phyloP scores from a whole-genome alignment of 2,329 filamentous ascomycete species.

The Diaporthe capsici region DNA sequence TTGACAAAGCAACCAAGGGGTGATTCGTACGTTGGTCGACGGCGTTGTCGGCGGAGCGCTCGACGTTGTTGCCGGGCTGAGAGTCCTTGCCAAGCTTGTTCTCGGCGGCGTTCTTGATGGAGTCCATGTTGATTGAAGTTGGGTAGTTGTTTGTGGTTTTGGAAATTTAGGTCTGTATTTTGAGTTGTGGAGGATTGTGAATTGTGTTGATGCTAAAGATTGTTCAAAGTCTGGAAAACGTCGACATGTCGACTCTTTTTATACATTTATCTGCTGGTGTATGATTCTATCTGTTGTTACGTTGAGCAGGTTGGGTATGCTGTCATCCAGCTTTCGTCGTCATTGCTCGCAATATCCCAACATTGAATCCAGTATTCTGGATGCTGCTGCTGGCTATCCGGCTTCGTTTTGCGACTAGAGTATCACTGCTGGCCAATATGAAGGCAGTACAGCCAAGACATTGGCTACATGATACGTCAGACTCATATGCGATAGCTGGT shows the following conservation, averaged over 20 bases:
- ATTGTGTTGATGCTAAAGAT: neutral
- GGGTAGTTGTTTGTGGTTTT: neutral
- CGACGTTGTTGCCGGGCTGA: conserved; percentile 43
- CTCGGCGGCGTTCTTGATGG: conserved; percentile 37
- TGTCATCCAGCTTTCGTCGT: neutral
- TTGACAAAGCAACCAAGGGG: neutral
- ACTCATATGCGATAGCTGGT: neutral
- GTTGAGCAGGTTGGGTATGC: neutral
- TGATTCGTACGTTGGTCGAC: conserved; percentile 41
- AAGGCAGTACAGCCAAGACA: neutral
- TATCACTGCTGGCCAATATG: neutral
- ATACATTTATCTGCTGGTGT: neutral
- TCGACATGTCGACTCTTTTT: neutral
- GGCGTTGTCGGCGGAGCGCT: conserved; percentile 42
- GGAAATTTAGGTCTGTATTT: neutral
- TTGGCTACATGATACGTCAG: conserved; percentile 29
- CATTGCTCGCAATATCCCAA: neutral
- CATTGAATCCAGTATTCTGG: neutral
- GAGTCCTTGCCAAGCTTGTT: conserved; percentile 42
- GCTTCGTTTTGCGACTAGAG: neutral
- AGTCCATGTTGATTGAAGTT: conserved; percentile 26
- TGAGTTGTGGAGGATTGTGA: neutral
- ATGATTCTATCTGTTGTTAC: neutral
- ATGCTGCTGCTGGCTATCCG: neutral
- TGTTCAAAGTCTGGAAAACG: neutral